Evolutionary conservation across 805 yeast genomes (phyloP).

Genomic region (Pichia heedii): DNA sequence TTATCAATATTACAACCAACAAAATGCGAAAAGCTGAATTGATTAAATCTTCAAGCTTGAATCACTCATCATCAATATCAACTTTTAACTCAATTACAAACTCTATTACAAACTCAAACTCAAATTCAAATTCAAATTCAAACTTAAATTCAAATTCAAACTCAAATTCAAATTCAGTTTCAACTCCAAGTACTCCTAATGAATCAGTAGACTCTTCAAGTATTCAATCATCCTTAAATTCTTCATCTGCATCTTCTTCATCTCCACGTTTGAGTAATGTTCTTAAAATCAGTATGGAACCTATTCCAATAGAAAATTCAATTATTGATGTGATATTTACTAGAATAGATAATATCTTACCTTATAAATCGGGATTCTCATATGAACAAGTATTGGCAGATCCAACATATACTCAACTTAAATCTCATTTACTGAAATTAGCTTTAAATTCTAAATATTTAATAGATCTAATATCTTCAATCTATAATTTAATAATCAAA

Average conservation of each 20-base stretch:
- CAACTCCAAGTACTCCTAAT: not conserved
- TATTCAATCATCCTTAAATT: no score
- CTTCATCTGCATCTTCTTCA: not conserved
- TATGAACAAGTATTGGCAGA: constrained; percentile 31
- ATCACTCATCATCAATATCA: not conserved
- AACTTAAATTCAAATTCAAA: not conserved
- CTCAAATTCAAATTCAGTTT: not conserved
- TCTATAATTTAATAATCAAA: constrained; percentile 6
- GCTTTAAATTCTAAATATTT: constrained; percentile 19
- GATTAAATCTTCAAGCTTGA: not conserved
- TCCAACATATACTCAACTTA: constrained; percentile 26
- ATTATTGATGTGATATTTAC: constrained; percentile 27
- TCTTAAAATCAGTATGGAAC: not conserved
- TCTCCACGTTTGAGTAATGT: not conserved
- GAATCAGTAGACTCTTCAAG: not conserved
- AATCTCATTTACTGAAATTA: constrained; percentile 27
- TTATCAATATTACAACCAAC: no score
- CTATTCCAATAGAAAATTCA: constrained; percentile 3
- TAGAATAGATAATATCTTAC: constrained; percentile 28
- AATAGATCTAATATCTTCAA: constrained; percentile 22
- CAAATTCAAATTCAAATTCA: not conserved
- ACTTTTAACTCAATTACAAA: not conserved
- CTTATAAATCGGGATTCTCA: constrained; percentile 28
- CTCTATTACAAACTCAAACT: not conserved
- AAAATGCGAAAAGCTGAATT: not conserved